Base-by-base conservation (phyloP, 73 alveolate genomes). In the Blepharisma japonicum region DNA sequence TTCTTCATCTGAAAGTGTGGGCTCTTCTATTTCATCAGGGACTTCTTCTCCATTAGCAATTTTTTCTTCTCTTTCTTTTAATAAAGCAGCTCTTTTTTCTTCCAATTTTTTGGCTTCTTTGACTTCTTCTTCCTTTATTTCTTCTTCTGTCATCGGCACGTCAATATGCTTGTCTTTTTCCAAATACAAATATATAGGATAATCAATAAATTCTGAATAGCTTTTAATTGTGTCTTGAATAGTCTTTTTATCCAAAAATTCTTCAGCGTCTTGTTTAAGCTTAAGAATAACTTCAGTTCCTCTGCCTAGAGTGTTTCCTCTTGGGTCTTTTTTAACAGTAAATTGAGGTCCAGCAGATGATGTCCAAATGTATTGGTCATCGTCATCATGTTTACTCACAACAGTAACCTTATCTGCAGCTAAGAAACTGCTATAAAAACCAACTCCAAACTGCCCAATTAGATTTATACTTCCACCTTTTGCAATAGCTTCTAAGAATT, bases 401-500 rank as follows among this genome's bases (percentile, higher is more conserved):
- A 97, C 99, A 14, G 94, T 89, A 68, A 97, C 99, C 92, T 94
- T 97, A 84, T 97, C 91, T 80, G 99, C 97, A 39, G 94, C 99
- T 86, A 97, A 88, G 98, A 93, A 97, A 76, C 98, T 85, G 55
- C 98, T 90, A 93, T 97, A 97, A 95, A 97, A 97, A 70, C 99
- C 99, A 61, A 97, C 99, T 71, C 99, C 99, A 81, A 96, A 96
- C 83, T 96, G 97, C 55, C 99, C 99, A 79, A 96, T 96, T 67
- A 96, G 84, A 71, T 90, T 70, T 71, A 92, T 83, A 18, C 86
- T 77, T 54, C 88, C 86, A 38, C 95, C 94, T 77, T 92, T 94
- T 48, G 97, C 94, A 47, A 96, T 96, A 21, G 98, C 98, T 87
- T 97, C 99, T 68, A 97, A 84, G 91, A 97, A 97, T 71, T 97